A percentile compares a stretch with the other conserved stretches of the same genome.
phyloP scores from a whole-genome alignment of 495 filamentous ascomycete genomes.

The Annulohypoxylon nitens region DNA sequence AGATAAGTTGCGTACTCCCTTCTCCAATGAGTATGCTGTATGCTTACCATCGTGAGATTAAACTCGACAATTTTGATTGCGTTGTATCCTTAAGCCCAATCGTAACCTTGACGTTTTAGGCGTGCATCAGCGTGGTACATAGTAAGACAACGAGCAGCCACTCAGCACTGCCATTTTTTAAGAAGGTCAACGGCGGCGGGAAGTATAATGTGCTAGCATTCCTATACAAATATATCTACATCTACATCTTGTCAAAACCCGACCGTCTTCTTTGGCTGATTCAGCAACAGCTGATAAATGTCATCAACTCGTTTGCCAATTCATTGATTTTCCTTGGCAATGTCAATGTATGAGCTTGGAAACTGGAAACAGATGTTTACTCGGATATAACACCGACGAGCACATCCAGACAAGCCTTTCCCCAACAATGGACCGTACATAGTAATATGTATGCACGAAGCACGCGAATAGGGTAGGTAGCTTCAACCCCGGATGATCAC shows the following conservation, averaged over 20 bases:
- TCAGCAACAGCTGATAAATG: constrained; percentile 13
- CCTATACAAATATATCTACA: no score
- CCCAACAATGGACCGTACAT: constrained; percentile 35
- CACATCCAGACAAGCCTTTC: constrained; percentile 16
- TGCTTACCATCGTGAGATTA: constrained; percentile 36
- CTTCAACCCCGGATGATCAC: constrained; percentile 31
- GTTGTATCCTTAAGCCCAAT: constrained; percentile 12
- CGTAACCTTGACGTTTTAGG: constrained; percentile 24
- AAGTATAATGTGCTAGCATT: not conserved
- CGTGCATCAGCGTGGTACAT: constrained; percentile 11
- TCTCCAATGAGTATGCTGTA: constrained; percentile 17
- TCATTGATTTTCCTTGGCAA: constrained; percentile 12
- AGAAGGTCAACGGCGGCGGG: constrained; percentile 11
- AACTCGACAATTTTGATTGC: constrained; percentile 26
- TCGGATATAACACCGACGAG: constrained; percentile 26
- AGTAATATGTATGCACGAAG: constrained; percentile 35
- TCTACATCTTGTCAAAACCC: not conserved
- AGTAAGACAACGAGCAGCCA: constrained; percentile 13
- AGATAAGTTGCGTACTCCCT: constrained; percentile 25
- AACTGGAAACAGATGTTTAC: constrained; percentile 4
- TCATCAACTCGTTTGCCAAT: not conserved
- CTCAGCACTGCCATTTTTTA: constrained; percentile 17
- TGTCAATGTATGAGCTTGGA: not conserved
- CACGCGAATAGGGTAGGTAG: constrained; percentile 31
- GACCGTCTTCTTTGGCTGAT: not conserved